Conservation (phyloP, 2,329 filamentous ascomycete genomes). For the Trichoderma arundinaceum region DNA sequence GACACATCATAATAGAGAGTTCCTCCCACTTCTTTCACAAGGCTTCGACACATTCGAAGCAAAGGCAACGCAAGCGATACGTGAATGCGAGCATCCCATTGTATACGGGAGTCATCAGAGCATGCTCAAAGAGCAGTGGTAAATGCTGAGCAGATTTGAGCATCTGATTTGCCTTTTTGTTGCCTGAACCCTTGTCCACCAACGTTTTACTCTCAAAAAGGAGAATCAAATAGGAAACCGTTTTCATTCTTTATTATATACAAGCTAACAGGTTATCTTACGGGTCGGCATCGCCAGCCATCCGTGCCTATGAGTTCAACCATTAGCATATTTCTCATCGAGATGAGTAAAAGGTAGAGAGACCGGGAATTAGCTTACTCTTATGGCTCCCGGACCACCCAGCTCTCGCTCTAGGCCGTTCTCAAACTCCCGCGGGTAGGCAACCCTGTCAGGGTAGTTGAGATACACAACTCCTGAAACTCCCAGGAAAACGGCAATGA, state of each 20-base stretch:
- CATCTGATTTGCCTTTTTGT: not conserved
- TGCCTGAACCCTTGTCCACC: not conserved
- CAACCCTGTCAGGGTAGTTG: constrained; percentile 74
- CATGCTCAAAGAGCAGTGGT: not conserved
- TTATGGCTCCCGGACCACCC: constrained; percentile 69
- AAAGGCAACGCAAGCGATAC: too few species aligned
- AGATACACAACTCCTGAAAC: constrained; percentile 70
- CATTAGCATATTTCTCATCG: constrained; percentile 32
- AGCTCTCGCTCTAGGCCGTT: constrained; percentile 76
- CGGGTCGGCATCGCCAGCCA: constrained; percentile 60
- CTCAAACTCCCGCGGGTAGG: constrained; percentile 73
- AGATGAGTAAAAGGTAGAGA: too few species aligned
- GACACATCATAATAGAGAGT: not conserved
- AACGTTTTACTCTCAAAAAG: not conserved
- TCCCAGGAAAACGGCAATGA: constrained; percentile 67
- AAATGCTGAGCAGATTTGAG: not conserved
- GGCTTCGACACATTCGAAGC: not conserved
- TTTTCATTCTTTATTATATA: constrained; percentile 42
- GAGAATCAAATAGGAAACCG: not conserved
- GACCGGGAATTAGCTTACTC: constrained; percentile 57
- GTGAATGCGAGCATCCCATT: too few species aligned
- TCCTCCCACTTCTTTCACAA: not conserved
- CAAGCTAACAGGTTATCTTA: constrained; percentile 45
- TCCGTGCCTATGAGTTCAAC: constrained; percentile 54
- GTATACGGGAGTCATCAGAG: not conserved